Evolutionary conservation across 73 alveolate genomes (phyloP).

Genomic region (Effrenium voratum): DNA sequence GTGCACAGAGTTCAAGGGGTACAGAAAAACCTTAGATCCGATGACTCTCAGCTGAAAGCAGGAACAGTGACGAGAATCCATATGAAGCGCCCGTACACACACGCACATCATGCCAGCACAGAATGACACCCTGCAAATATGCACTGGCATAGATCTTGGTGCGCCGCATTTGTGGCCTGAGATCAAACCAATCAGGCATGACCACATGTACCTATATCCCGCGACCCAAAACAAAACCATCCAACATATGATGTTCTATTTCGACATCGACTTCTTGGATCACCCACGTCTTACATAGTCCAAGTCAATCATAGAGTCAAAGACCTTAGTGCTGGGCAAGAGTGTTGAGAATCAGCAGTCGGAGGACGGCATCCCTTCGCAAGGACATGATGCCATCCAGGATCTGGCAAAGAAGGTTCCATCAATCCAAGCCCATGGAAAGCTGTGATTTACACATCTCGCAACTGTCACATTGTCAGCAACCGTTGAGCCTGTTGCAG

Average conservation of each 20-base stretch:
- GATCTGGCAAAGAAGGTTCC: not conserved
- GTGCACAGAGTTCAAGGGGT: constrained; percentile 79
- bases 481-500: constrained; percentile 50
- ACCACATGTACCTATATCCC: too few species aligned
- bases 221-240: too few species aligned
- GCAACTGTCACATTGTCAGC: not conserved
- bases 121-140: not conserved
- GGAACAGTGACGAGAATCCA: not conserved
- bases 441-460: not conserved
- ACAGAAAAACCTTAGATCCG: constrained; percentile 51
- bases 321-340: too few species aligned
- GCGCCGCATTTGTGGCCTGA: constrained; percentile 48
- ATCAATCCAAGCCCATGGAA: not conserved
- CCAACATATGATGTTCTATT: too few species aligned
- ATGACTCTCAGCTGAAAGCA: not conserved
- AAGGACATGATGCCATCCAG: constrained; percentile 76
- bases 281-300: too few species aligned
- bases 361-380: constrained; percentile 46
- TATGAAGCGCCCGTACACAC: not conserved
- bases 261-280: too few species aligned
- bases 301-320: not conserved
- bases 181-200: too few species aligned
- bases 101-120: not conserved
- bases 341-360: constrained; percentile 58
- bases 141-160: not conserved